phyloP scores from a whole-genome alignment of 495 filamentous ascomycete species.

The Letharia columbiana region DNA sequence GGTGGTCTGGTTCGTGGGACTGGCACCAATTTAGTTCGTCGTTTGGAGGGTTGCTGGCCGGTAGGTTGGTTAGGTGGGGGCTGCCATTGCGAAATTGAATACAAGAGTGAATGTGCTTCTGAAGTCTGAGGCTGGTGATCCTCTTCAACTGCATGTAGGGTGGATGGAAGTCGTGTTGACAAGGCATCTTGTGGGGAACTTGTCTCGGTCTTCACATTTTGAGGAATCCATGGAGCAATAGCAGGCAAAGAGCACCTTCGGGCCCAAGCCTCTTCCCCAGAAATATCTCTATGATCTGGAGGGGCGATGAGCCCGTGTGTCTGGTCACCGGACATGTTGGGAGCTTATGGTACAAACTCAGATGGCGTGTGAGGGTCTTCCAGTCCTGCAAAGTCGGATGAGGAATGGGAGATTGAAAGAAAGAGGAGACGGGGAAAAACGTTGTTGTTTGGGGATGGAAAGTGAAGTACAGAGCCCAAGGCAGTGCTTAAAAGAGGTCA shows the following conservation, averaged over 20 bases:
- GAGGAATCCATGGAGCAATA: too few relatives aligned
- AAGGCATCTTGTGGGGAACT: not conserved
- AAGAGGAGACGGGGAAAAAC: not conserved
- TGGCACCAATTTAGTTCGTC: not conserved
- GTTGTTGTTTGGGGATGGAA: not conserved
- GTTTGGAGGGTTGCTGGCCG: not conserved
- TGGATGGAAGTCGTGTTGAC: not conserved
- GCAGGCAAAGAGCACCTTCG: not conserved
- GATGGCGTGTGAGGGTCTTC: not conserved
- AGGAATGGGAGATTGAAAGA: not conserved
- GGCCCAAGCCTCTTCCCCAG: not conserved
- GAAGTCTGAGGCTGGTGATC: not conserved
- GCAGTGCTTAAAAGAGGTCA: not conserved
- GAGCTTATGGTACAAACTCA: not conserved
- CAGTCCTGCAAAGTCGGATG: not conserved
- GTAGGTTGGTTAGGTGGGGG: not conserved
- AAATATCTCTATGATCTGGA: not conserved
- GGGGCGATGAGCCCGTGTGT: not conserved
- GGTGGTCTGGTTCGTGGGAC: not conserved
- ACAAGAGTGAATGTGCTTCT: not conserved
- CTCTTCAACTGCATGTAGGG: not conserved
- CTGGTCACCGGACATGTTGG: not conserved
- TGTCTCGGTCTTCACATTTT: not conserved
- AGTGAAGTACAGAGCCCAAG: not conserved
- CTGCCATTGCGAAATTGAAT: conserved; percentile 7